Evolutionary conservation across 495 filamentous ascomycete genomes (phyloP), one percentile per base, ranked within the genome.

Genomic region (Margaritispora aquatica): DNA sequence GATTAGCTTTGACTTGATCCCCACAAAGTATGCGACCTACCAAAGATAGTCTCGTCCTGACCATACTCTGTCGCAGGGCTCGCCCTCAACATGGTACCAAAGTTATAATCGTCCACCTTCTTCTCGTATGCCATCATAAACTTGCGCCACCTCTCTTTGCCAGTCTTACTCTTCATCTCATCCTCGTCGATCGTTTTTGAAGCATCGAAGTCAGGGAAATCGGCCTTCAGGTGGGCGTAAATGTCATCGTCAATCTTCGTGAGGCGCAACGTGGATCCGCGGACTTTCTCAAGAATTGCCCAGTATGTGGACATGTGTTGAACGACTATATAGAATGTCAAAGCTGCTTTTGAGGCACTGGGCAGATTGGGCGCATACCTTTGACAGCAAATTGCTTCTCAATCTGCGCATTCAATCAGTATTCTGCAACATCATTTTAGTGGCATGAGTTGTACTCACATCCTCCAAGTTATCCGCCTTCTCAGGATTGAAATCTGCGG

Each of bases 351-450:
- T 55, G 51, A 23, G 26, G 29, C 9, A n/a, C 26, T 22, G 38
- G 17, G 41, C 15, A 41, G 21, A 15, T 47, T 19, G 22, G 55
- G 27, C 31, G 50, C 47, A 22, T 67, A 90, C 89, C 89, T 80
- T 97, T 97, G 65, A 99, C 94, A 31, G 95, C 94, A 67, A 99
- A 99, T 74, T 97, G 95, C 80, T 96, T 97, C 82, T 99, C 94
- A 70, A 98, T 96, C 90, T 98, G 59, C 52, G 9, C n/a, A 29
- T 29, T 21, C 26, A 31, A 55, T 67, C 54, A 57, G 31, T 49
- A n/a, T 23, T 9, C 15, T 52, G 36, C 24, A 50, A 41, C 23
- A 49, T 21, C 21, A 17, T 53, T 53, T 26, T 50, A 44, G 46
- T 19, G 47, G 21, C 29, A n/a, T n/a, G n/a, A n/a, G n/a, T n/a